Base-by-base conservation (phyloP, 768 basidiomycete genomes). In the Crepidotus variabilis region DNA sequence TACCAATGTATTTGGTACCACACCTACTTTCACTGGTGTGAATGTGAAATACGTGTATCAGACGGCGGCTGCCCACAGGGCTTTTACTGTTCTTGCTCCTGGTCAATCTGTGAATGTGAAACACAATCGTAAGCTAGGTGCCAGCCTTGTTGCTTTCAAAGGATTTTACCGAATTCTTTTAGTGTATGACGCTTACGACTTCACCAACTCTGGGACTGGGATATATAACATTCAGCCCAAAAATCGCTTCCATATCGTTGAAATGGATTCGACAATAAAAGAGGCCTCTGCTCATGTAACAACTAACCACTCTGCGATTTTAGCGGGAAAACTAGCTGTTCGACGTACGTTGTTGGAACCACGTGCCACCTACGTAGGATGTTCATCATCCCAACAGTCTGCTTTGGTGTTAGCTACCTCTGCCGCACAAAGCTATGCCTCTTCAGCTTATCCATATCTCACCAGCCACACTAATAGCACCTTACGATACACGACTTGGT, bases 161-260 rank as follows among this genome's bases (percentile, higher is more conserved):
- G 10, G 18, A 32, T 36, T 36, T 8, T 16, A 6, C 36, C 20
- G n/a, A n/a, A n/a, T 48, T 50, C 14, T 10, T 9, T 7, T 59
- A 74, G 70, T 79, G 48, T 72, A 75, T 9, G 65, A 69, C 51
- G 74, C 76, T 6, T 75, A 77, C 63, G 75, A 78, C 66, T 79
- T 79, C 57, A 74, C 75, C 11, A 47, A 59, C 33, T 60, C 73
- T 4, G 70, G 75, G 21, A 65, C 55, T 20, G 73, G 72, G 8
- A 47, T 60, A 32, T 80, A 77, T 66, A 66, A 65, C 48, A 64
- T 77, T 50, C 68, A 70, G 20, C 69, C 73, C 11, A 55, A 56
- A 47, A 71, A 70, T 22, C 46, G 34, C 50, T 61, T 75, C 52
- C 65, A 67, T 63, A 59, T 70, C 48, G 71, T 78, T 57, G 68